Percentiles rank a stretch among this genome's conserved stretches.
These are phyloP conservation scores for Hymenoscyphus repandus DNA, from an alignment of 2,329 filamentous ascomycete genomes.

Conservation along the genomic window DNA sequence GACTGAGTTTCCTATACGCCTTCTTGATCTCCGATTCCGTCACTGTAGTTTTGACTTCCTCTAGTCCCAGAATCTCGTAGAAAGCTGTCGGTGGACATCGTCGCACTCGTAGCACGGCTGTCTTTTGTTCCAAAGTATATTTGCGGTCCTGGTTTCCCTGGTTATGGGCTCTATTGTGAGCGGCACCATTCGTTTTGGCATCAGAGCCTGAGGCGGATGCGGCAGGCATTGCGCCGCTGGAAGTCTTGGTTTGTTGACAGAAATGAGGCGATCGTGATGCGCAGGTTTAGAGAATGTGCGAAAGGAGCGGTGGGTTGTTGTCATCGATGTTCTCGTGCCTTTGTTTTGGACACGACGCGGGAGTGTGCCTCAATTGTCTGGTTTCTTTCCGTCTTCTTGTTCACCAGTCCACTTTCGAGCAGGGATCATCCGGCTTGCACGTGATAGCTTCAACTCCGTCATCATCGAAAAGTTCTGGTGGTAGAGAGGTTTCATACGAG, in stretches of 20 bases:
- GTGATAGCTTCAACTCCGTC: not conserved
- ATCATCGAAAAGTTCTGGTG: not conserved
- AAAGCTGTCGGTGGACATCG: conserved; percentile 81
- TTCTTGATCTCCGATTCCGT: conserved; percentile 91
- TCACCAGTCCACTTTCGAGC: not conserved
- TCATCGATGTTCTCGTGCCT: not conserved
- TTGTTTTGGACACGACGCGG: conserved; percentile 16
- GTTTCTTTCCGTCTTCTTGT: not conserved
- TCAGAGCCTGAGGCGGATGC: conserved; percentile 34
- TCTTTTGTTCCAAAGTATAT: conserved; percentile 86
- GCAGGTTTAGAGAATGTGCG: not conserved
- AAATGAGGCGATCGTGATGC: not conserved
- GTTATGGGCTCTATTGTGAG: conserved; percentile 44
- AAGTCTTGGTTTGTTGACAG: not conserved
- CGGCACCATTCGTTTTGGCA: conserved; percentile 31
- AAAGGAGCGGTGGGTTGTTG: not conserved
- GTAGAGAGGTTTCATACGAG: not conserved
- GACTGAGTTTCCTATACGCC: conserved; percentile 88
- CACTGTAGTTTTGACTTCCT: conserved; percentile 56
- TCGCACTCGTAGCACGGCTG: conserved; percentile 83
- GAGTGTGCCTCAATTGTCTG: not conserved
- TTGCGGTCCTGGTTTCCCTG: conserved; percentile 58
- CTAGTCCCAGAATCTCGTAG: conserved; percentile 87
- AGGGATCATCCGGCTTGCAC: not conserved
- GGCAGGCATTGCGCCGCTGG: conserved; percentile 29